phyloP scores from a whole-genome alignment of 1,284 basidiomycete genomes.

The Marasmius sp. region DNA sequence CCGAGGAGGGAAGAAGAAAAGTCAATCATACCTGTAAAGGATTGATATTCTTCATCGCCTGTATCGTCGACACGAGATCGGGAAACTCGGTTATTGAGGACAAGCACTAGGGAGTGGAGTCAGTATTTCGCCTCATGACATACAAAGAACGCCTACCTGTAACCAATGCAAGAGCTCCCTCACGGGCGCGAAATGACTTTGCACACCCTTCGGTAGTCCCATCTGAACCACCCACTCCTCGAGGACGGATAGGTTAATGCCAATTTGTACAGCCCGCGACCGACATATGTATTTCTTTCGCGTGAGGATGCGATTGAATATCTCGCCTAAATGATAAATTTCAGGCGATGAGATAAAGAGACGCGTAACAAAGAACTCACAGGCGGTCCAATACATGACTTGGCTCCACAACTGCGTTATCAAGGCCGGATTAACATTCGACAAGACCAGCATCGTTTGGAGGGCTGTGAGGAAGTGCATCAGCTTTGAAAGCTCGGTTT shows the following conservation, averaged over 20 bases:
- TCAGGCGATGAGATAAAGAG: no score
- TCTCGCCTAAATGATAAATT: no score
- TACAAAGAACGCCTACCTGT: conserved; percentile 51
- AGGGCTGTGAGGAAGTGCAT: conserved; percentile 87
- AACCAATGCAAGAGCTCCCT: conserved; percentile 87
- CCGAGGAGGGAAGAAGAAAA: background rate
- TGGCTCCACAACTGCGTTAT: conserved; percentile 94
- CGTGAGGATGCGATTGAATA: conserved; percentile 92
- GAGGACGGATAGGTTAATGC: conserved; percentile 82
- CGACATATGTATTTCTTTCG: conserved; percentile 94
- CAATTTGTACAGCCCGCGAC: conserved; percentile 87
- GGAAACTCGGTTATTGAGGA: conserved; percentile 87
- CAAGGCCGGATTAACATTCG: conserved; percentile 90
- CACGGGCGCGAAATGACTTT: conserved; percentile 82
- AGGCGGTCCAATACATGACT: conserved; percentile 89
- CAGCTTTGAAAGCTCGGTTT: conserved; percentile 42
- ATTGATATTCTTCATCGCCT: conserved; percentile 84
- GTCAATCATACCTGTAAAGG: conserved; percentile 72
- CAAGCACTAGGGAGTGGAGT: conserved; percentile 58
- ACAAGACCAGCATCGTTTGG: conserved; percentile 81
- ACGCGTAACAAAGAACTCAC: conserved; percentile 41
- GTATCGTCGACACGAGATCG: conserved; percentile 87
- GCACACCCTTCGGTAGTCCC: conserved; percentile 79
- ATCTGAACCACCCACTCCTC: conserved; percentile 92
- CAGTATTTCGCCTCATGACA: conserved; percentile 3